Evolutionary conservation across 2,329 filamentous ascomycete species (phyloP).

Genomic region (Ascochyta rabiei): DNA sequence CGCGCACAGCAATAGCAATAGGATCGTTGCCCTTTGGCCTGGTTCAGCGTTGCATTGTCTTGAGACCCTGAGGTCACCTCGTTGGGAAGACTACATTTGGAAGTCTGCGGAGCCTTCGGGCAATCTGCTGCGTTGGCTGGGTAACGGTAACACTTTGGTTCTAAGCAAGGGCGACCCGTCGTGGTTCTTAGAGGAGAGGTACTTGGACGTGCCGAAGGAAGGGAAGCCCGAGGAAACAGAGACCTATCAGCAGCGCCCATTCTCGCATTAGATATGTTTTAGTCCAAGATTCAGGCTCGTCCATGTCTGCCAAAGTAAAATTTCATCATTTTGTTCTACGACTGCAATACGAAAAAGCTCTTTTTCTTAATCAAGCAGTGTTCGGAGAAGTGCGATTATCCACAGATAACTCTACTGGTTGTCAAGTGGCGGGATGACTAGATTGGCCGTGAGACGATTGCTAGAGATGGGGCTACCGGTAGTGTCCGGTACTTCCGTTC

Average conservation of each 20-base stretch:
- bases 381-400: no score
- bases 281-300: background rate
- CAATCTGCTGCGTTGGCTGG: background rate
- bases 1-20: conserved; percentile 27
- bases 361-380: no score
- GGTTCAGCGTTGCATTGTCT: conserved; percentile 42
- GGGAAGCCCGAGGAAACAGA: background rate
- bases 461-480: no score
- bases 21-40: conserved; percentile 44
- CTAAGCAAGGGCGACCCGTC: background rate
- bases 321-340: no score
- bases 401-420: no score
- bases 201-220: background rate
- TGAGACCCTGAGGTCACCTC: conserved; percentile 40
- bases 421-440: no score
- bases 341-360: no score
- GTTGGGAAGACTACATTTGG: conserved; percentile 42
- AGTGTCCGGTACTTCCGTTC: no score
- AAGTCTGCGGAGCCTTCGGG: background rate
- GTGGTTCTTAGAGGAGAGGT: background rate
- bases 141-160: background rate
- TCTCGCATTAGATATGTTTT: background rate
- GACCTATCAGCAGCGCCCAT: background rate
- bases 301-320: background rate
- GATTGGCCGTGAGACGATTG: no score